Evolutionary conservation across 768 basidiomycete species (phyloP), one percentile per base, ranked within the genome.

Genomic region (Leccinum olivaceopallidum): DNA sequence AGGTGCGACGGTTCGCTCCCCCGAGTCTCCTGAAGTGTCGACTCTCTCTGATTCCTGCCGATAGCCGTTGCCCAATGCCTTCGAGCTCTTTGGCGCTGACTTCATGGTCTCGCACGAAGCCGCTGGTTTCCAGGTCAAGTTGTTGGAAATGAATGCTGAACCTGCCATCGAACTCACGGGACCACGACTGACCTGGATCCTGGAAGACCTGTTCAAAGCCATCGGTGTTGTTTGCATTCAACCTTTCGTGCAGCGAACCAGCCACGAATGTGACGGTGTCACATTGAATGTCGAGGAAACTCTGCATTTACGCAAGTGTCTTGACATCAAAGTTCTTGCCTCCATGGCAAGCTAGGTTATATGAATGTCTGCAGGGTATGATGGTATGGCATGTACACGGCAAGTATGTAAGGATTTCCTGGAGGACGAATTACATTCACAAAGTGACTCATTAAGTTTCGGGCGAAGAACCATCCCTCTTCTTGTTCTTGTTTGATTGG

Each of bases 141-240:
- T 98, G 2, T 80, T 98, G 32, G 97, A 98, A 74, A 81, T 96
- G 68, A 99, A 99, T 70, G 87, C 96, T 6, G 95, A 95, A 64
- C 96, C 97, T 2, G 97, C 97, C 49, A 96, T 98, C 60, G 92
- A 95, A 68, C 83, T 96, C 57, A 95, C 95, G 0, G 97, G 95
- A 1, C 82, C 87, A 37, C 82, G 94, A 30, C 76, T 98, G 37
- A 83, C 85, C 18, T 90, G 90, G 83, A 85, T 95, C 50, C 76
- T 97, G 56, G 84, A 89, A 66, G 89, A 91, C 64, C 77, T 97
- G 56, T 96, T 97, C 76, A 76, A 77, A 36, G 81, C 85, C 1
- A 89, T 92, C 18, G 85, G 85, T 1, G 76, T 81, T 62, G 80
- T 85, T 26, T 89, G 87, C 65, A 81, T 96, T 2, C 79, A 78